Base-by-base conservation (phyloP, 441 rosid genomes). In the Pelargonium citronellum region DNA sequence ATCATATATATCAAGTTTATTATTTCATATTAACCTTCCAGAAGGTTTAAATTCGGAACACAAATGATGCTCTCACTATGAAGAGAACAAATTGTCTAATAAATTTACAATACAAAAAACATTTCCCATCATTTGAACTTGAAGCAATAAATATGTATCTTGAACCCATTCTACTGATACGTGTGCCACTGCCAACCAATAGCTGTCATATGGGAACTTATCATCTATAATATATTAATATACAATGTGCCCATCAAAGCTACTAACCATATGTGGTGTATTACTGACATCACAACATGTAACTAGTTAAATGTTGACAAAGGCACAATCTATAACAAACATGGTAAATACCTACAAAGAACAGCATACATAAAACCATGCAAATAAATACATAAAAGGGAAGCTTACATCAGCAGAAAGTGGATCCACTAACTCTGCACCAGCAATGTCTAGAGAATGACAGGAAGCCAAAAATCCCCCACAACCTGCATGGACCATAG, bases 401-500 rank as follows among this genome's bases (percentile, higher is more conserved):
- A 70, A 74, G 66, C 92, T 90, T 84, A 96, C 99, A 79, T 91
- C 95, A 73, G 98, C 86, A 74, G 95, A 89, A 80, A 96, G 95
- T 68, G 99, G 99, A 86, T 96, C 99, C 62, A 87, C 95, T 71
- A 96, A 79, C 84, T 91, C 96, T 77, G 88, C 74, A 55, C 99
- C 98, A 82, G 99, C 96, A 82, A 90, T 81, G 77, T 96, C 99
- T 78, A 96, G 77, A 68, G 91, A 91, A 87, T 96, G 99, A 68
- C 97, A 89, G 71, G 98, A 91, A 76, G 99, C 91, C 85, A 96
- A 77, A 79, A 89, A 84, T 69, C 99, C 99, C 58, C 99, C 99
- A 82, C 99, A 96, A 68, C 99, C 97, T 17, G 97, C 98, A 88
- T 96, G 99, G 71, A 88, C 88, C 91, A 87, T 85, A 71, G 95